Evolutionary conservation across 129 eudicot genomes (phyloP).

Genomic region (Glebionis coronaria): DNA sequence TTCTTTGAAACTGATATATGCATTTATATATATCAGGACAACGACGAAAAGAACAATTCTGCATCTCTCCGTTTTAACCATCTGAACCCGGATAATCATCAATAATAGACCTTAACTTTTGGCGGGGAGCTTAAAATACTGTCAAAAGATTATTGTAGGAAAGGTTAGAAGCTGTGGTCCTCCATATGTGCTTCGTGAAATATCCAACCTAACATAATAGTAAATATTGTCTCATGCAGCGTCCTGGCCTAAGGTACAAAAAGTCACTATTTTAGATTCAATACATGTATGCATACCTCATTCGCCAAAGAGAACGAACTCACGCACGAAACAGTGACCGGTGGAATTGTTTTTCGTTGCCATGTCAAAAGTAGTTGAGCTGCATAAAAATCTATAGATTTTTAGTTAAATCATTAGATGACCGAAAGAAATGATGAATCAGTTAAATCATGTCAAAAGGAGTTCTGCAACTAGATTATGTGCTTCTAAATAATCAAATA

Average conservation of each 20-base stretch:
- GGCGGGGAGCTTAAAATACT: constrained; percentile 10
- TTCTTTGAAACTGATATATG: not conserved
- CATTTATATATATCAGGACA: too few relatives aligned
- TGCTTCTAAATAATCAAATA: too few relatives aligned
- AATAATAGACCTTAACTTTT: constrained; percentile 19
- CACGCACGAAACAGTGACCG: constrained; percentile 19
- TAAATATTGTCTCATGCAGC: constrained; percentile 22
- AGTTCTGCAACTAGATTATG: too few relatives aligned
- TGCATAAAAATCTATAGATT: constrained; percentile 1
- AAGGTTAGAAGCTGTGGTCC: constrained; percentile 25
- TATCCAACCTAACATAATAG: constrained; percentile 29
- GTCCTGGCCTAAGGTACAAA: constrained; percentile 10
- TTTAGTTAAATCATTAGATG: not conserved
- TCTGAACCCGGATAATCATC: constrained; percentile 19
- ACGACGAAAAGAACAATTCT: too few relatives aligned
- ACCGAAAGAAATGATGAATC: not conserved
- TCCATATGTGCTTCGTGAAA: constrained; percentile 10
- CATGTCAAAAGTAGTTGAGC: constrained; percentile 13
- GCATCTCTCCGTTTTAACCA: not conserved
- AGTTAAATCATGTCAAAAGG: too few relatives aligned
- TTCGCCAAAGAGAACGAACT: constrained; percentile 20
- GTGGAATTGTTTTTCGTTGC: not conserved
- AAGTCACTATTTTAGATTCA: constrained; percentile 18
- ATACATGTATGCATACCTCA: constrained; percentile 17
- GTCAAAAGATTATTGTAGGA: not conserved